Evolutionary conservation across 345 rosid species (phyloP).

Genomic region (Dimocarpus longan): DNA sequence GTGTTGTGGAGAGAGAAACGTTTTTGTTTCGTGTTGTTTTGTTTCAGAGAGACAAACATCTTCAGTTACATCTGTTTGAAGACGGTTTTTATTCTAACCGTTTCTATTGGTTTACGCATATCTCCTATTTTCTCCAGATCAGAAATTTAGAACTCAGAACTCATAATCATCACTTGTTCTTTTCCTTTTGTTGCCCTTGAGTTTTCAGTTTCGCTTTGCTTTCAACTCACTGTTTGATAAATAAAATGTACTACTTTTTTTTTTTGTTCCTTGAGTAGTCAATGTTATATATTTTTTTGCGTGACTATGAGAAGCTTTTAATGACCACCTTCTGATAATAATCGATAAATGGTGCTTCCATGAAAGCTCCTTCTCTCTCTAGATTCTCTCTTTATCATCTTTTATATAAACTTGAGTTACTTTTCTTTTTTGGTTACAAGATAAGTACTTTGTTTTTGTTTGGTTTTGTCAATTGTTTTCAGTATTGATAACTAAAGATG

Average conservation of each 20-base stretch:
- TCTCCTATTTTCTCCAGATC: too few species aligned
- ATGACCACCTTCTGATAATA: neutral
- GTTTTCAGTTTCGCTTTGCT: neutral
- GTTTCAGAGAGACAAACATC: neutral
- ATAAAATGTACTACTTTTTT: neutral
- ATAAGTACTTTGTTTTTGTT: neutral
- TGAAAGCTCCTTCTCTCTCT: constrained; percentile 1
- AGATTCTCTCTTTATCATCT: neutral
- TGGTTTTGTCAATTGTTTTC: neutral
- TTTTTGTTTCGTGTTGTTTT: neutral
- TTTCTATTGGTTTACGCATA: too few species aligned
- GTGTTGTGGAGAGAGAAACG: constrained; percentile 14
- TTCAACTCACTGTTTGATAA: constrained; percentile 17
- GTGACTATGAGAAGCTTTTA: constrained; percentile 11
- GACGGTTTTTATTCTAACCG: too few species aligned
- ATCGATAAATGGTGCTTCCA: constrained; percentile 12
- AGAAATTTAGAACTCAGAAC: neutral
- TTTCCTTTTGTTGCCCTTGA: too few species aligned
- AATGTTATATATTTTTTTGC: neutral
- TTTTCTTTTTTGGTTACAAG: neutral
- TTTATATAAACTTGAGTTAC: neutral
- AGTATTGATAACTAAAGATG: constrained; percentile 35
- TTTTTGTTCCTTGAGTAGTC: neutral
- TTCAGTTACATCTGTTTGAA: neutral
- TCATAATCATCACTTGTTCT: neutral